These are phyloP conservation scores for Apiospora saccharicola DNA, from an alignment of 2,329 filamentous ascomycete genomes.

Conservation along the genomic window DNA sequence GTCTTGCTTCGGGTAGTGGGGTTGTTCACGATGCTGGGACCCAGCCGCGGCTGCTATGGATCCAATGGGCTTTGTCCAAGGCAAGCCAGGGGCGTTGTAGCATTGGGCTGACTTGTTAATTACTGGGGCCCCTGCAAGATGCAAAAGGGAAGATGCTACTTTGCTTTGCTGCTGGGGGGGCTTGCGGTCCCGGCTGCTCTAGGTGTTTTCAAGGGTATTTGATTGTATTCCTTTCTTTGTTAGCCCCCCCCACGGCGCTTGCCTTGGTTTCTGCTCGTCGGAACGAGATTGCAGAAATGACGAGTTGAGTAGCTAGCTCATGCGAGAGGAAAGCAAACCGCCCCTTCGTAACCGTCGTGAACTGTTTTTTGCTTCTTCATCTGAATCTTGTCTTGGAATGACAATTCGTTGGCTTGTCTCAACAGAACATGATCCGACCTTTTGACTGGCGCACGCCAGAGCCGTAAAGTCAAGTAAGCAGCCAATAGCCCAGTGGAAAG, in stretches of 20 bases:
- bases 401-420: constrained; percentile 12
- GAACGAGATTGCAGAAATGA: neutral
- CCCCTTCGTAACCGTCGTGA: constrained; percentile 7
- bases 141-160: neutral
- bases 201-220: neutral
- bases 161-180: neutral
- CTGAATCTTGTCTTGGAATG: neutral
- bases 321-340: neutral
- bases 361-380: constrained; percentile 18
- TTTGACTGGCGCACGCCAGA: constrained; percentile 8
- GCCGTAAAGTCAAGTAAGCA: neutral
- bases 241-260: neutral
- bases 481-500: constrained; percentile 19
- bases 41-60: constrained; percentile 22
- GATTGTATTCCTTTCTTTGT: neutral
- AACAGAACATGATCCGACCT: neutral
- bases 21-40: constrained; percentile 28
- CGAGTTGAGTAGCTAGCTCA: neutral
- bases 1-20: constrained; percentile 28
- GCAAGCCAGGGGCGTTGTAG: constrained; percentile 12
- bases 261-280: neutral
- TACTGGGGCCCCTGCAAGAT: constrained; percentile 17
- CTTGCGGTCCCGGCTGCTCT: neutral
- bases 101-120: constrained; percentile 24
- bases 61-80: constrained; percentile 10